phyloP scores from a whole-genome alignment of 345 rosid species.

The Ceriops tagal region DNA sequence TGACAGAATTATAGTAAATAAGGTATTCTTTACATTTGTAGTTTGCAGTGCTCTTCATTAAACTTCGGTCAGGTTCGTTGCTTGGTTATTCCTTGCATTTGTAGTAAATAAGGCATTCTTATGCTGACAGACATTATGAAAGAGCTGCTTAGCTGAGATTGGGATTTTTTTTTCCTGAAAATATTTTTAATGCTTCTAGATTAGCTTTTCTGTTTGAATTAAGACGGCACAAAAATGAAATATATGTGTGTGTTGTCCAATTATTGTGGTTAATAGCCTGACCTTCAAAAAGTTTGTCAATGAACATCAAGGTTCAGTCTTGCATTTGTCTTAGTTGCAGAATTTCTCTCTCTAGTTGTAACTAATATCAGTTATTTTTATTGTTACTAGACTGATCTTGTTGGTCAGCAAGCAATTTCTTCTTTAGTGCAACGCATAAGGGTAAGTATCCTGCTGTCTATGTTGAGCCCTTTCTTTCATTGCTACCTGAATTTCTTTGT shows the following conservation, averaged over 20 bases:
- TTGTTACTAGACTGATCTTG: conserved; percentile 75
- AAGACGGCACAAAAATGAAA: too few species aligned
- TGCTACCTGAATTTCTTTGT: conserved; percentile 3
- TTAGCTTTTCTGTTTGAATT: too few species aligned
- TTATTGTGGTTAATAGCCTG: too few species aligned
- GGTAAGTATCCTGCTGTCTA: conserved; percentile 35
- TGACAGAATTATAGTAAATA: conserved; percentile 81
- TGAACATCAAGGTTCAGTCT: too few species aligned
- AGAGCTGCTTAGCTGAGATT: too few species aligned
- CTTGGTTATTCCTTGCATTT: background rate
- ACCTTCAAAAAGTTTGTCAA: too few species aligned
- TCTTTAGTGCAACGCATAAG: conserved; percentile 68
- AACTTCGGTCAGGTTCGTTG: background rate
- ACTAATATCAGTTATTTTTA: conserved; percentile 18
- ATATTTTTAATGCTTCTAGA: too few species aligned
- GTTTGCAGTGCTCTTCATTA: background rate
- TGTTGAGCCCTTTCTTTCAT: conserved; percentile 4
- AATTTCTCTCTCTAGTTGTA: background rate
- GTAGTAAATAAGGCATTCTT: too few species aligned
- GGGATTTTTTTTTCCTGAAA: too few species aligned
- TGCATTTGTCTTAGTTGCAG: background rate
- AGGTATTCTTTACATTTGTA: conserved; percentile 38
- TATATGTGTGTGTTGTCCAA: too few species aligned
- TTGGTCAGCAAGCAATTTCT: conserved; percentile 57
- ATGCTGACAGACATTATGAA: too few species aligned